phyloP scores from a whole-genome alignment of 2,329 filamentous ascomycete genomes.

The Trichoderma oligosporum region DNA sequence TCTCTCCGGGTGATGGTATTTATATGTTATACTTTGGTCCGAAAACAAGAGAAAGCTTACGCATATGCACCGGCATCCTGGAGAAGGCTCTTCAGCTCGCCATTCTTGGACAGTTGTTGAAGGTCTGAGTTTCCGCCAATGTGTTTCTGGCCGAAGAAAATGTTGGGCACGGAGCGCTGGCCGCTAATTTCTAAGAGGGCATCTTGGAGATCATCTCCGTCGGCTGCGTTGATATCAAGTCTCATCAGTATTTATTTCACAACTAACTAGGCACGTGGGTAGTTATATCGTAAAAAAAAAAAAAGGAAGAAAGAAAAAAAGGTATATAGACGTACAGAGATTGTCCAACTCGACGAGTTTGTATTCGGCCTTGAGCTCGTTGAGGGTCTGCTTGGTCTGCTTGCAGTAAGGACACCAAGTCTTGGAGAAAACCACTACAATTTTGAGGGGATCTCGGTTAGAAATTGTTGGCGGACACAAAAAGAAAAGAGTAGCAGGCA shows the following conservation, averaged over 20 bases:
- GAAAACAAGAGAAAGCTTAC: slow-evolving; percentile 32
- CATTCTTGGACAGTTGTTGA: slow-evolving; percentile 50
- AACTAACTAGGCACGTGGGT: too few species aligned
- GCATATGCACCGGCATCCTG: slow-evolving; percentile 41
- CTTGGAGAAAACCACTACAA: slow-evolving; percentile 87
- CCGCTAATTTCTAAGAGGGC: slow-evolving; percentile 75
- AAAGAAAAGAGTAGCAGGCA: too few species aligned
- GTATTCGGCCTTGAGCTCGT: slow-evolving; percentile 66
- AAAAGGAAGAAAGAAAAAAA: neutral
- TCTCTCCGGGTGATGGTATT: too few species aligned
- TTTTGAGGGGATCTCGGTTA: neutral
- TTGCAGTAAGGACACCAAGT: slow-evolving; percentile 93
- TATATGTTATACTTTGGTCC: too few species aligned
- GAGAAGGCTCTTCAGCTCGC: slow-evolving; percentile 41
- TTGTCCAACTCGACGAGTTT: slow-evolving; percentile 79
- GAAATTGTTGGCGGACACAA: too few species aligned
- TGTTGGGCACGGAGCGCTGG: slow-evolving; percentile 91
- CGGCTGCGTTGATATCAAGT: slow-evolving; percentile 51
- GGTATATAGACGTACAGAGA: slow-evolving; percentile 57
- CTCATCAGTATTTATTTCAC: too few species aligned
- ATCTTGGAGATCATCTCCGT: slow-evolving; percentile 77
- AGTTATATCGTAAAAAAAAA: neutral
- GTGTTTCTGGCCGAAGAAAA: slow-evolving; percentile 86
- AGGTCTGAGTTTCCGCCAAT: slow-evolving; percentile 96
- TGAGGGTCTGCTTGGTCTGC: slow-evolving; percentile 71